These are phyloP conservation scores for Vitis hybrid DNA, from an alignment of 177 flowering plant species.

Conservation along the genomic window DNA sequence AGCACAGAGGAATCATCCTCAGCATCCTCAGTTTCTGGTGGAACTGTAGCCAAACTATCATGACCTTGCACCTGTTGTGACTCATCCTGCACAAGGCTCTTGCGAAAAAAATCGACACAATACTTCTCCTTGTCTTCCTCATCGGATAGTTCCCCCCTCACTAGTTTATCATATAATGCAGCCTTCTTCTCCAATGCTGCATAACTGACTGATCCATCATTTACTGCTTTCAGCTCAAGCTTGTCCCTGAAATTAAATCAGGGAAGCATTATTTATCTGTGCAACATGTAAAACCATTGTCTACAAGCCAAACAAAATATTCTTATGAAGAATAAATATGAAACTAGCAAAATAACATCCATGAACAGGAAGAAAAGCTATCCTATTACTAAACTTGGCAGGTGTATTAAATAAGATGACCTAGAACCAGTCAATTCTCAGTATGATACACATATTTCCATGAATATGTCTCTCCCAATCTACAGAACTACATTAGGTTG, in stretches of 20 bases:
- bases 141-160: slow-evolving; percentile 81
- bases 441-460: too few species aligned
- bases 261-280: neutral
- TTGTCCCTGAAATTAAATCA: slow-evolving; percentile 66
- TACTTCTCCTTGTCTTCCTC: slow-evolving; percentile 95
- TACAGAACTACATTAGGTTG: too few species aligned
- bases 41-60: slow-evolving; percentile 23
- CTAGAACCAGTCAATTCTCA: too few species aligned
- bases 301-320: neutral
- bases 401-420: too few species aligned
- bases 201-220: slow-evolving; percentile 85
- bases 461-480: too few species aligned
- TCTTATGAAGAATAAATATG: too few species aligned
- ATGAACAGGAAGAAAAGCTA: too few species aligned
- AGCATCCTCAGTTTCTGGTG: slow-evolving; percentile 33
- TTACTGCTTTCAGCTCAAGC: slow-evolving; percentile 84
- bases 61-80: slow-evolving; percentile 28
- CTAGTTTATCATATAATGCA: slow-evolving; percentile 76
- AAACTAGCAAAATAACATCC: too few species aligned
- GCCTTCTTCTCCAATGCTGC: slow-evolving; percentile 95
- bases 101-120: slow-evolving; percentile 89
- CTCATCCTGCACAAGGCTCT: slow-evolving; percentile 53
- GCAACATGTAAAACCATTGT: neutral
- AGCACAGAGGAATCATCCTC: slow-evolving; percentile 28
- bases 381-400: too few species aligned